Evolutionary conservation across 2,329 filamentous ascomycete species (phyloP), one percentile per base, ranked within the genome.

Genomic region (Xylariaceae sp.): DNA sequence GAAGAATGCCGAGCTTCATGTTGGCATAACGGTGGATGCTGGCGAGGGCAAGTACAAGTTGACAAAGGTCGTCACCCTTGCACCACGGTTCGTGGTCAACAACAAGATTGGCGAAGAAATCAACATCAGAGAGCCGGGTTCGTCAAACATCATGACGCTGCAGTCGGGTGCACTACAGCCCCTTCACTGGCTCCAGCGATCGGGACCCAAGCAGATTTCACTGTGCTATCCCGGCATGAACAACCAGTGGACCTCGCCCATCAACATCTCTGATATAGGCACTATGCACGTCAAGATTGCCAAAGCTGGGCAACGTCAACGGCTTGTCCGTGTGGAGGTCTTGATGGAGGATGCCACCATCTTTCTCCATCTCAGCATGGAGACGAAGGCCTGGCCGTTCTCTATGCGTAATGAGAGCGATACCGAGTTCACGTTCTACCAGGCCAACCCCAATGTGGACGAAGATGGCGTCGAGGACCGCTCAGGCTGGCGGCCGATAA

Each of bases 391-490:
- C 54, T 98, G 92, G 92, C 92, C 92, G 0, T 98, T 92, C 63
- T 95, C 89, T 0, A 95, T 98, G 80, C 83, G 92, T 44, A 98
- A 98, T 53, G 92, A 96, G 63, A 96, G 90, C 52, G 90, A 96
- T 51, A 83, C 83, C 16, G 92, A 96, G 54, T 96, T 96, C 59
- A 82, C 90, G 31, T 98, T 98, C 64, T 94, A 83, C 67, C 92
- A 98, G 58, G 84, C 87, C 13, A 83, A 96, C 50, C 92, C 92
- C 4, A 94, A 90, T 48, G 66, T 94, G 8, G 89, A 94, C 39
- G 89, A 96, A 42, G 89, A 95, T 39, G 89, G 90, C 35, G 71
- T 72, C 5, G 82, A 86, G 47, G 85, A 95, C 51, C 70, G 80
- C 36, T 89, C 85, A 33, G 86, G 87, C 4, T 98, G 92, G 86